Conservation (phyloP, 371 early-diverging fungal species). For the Actinomortierella wolfii region DNA sequence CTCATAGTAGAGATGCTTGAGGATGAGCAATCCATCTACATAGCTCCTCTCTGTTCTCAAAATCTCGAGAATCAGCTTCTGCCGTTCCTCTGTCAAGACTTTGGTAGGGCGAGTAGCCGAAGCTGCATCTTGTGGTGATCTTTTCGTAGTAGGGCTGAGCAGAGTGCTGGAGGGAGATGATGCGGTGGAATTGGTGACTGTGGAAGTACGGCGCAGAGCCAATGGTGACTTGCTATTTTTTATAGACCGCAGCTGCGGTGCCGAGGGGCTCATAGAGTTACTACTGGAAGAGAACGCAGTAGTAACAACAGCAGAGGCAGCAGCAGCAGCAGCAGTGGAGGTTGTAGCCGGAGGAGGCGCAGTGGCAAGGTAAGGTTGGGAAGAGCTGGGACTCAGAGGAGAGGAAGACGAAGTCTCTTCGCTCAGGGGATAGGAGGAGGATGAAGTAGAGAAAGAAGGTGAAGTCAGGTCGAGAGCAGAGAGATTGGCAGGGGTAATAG, state of each 20-base stretch:
- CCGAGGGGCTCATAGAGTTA: background rate
- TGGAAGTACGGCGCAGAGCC: constrained; percentile 30
- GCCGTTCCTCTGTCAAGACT: constrained; percentile 48
- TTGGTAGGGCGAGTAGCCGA: constrained; percentile 19
- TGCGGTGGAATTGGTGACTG: constrained; percentile 14
- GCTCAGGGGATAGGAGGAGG: too few relatives aligned
- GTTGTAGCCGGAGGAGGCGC: background rate
- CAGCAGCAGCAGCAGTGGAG: background rate
- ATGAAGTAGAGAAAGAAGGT: too few relatives aligned
- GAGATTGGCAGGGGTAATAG: too few relatives aligned
- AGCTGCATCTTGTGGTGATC: background rate
- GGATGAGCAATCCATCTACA: constrained; percentile 67
- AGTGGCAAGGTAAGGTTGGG: too few relatives aligned
- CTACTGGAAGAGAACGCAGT: constrained; percentile 5
- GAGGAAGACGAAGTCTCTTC: too few relatives aligned
- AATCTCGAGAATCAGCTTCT: constrained; percentile 70
- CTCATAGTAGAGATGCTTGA: constrained; percentile 53
- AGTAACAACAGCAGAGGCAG: background rate
- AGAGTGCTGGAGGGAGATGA: constrained; percentile 8
- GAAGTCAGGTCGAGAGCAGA: too few relatives aligned
- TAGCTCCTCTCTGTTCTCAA: constrained; percentile 78
- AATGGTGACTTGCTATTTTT: constrained; percentile 36
- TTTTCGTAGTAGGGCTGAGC: too few relatives aligned
- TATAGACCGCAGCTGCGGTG: constrained; percentile 23
- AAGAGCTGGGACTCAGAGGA: too few relatives aligned